Evolutionary conservation across 306 rosid species (phyloP), one percentile per base, ranked within the genome.

Genomic region (Fragaria iinumae): DNA sequence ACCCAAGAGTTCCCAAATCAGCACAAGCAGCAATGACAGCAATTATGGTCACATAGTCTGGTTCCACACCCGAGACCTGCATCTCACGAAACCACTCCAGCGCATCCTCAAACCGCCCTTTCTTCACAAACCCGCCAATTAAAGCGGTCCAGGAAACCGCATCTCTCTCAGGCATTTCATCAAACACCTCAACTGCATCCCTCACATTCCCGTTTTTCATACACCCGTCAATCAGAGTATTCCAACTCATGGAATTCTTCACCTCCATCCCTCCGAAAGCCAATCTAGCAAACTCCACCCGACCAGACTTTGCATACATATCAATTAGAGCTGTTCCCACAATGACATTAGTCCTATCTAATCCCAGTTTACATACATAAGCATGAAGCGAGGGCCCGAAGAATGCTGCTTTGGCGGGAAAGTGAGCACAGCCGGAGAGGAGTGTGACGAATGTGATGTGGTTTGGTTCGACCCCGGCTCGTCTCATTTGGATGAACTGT

Each of bases 1-100:
- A 81, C 71, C 91, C 81, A 5, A 91, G 89, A 0, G 97, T 75
- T 20, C 98, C 98, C 79, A 91, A 86, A 78, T 94, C 94, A 44
- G 98, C 97, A 80, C 96, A 91, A 0, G 97, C 97, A 0, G 93
- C 81, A 25, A 91, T 85, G 34, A 91, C 88, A 65, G 97, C 86
- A 50, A 94, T 94, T 38, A 91, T 73, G 18, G 98, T 88, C 77
- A 94, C 98, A 78, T 87, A 85, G 83, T 90, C 97, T 9, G 94
- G 91, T 10, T 68, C 82, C 55, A 91, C 87, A 7, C 91, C 91
- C 4, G 91, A 74, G 8, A 88, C 53, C 80, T 87, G 97, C 98
- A 94, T 94, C 69, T 83, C 91, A 2, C 86, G 81, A 60, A 94
- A 94, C 77, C 90, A 89, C 49, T 74, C 90, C 77, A 94, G 70